Evolutionary conservation across 2,329 filamentous ascomycete species (phyloP).

Genomic region (Shiraia sp.): DNA sequence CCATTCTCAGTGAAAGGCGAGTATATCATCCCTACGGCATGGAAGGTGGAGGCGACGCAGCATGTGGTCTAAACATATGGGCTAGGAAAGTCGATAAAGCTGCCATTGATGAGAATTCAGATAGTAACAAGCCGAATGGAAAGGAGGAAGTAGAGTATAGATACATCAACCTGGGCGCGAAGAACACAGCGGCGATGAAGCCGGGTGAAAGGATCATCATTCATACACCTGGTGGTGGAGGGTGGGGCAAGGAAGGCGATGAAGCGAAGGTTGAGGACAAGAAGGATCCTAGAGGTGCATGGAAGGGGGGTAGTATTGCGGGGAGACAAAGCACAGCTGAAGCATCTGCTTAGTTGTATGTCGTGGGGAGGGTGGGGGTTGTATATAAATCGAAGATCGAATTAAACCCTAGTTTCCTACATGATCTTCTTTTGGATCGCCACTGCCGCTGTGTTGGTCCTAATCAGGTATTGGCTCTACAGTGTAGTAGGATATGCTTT

Average conservation of each 20-base stretch:
- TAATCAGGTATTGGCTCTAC: too few relatives aligned
- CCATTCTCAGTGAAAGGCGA: slow-evolving; percentile 75
- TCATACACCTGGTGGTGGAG: slow-evolving; percentile 77
- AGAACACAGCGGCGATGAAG: slow-evolving; percentile 78
- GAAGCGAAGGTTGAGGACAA: slow-evolving; percentile 55
- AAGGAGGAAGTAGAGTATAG: slow-evolving; percentile 59
- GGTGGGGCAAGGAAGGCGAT: slow-evolving; percentile 68
- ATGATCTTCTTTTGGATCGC: not conserved
- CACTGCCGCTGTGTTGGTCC: too few relatives aligned
- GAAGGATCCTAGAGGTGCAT: slow-evolving; percentile 62
- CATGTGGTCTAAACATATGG: slow-evolving; percentile 86
- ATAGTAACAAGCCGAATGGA: slow-evolving; percentile 20
- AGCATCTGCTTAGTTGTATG: slow-evolving; percentile 35
- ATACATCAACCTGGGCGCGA: slow-evolving; percentile 73
- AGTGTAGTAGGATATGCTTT: too few relatives aligned
- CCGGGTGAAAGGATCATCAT: slow-evolving; percentile 78
- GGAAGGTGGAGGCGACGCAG: slow-evolving; percentile 77
- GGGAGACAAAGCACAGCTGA: slow-evolving; percentile 58
- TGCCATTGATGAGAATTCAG: slow-evolving; percentile 28
- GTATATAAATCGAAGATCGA: not conserved
- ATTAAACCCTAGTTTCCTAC: not conserved
- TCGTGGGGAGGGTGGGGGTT: not conserved
- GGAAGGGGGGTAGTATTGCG: slow-evolving; percentile 64
- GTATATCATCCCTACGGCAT: slow-evolving; percentile 82
- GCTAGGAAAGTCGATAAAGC: slow-evolving; percentile 65